Percentiles rank a stretch among this genome's conserved stretches.
These are phyloP conservation scores for Thelonectria blattea DNA, from an alignment of 2,329 filamentous ascomycete genomes.

Conservation along the genomic window DNA sequence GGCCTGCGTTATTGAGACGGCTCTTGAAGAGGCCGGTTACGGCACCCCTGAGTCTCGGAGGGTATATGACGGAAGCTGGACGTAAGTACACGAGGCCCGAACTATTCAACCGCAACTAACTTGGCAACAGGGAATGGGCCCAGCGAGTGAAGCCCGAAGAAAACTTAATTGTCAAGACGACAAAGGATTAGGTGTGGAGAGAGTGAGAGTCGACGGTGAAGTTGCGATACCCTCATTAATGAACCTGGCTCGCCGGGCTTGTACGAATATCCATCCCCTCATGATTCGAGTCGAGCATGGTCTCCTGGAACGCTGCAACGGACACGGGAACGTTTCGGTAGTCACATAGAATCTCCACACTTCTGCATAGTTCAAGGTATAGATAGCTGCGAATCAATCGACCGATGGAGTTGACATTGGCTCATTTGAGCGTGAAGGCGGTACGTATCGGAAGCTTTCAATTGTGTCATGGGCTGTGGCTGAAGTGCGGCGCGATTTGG, in stretches of 20 bases:
- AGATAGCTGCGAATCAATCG: conserved; percentile 32
- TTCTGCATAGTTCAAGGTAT: conserved; percentile 30
- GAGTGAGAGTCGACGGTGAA: conserved; percentile 29
- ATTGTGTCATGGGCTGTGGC: conserved; percentile 7
- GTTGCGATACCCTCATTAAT: conserved; percentile 42
- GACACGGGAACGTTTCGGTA: conserved; percentile 26
- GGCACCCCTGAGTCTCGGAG: conserved; percentile 70
- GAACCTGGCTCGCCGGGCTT: conserved; percentile 36
- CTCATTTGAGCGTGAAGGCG: not conserved
- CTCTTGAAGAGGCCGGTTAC: conserved; percentile 78
- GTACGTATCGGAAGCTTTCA: conserved; percentile 8
- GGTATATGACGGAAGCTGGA: conserved; percentile 98
- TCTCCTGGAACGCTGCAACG: conserved; percentile 24
- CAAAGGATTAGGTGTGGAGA: conserved; percentile 36
- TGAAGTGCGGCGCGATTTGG: not conserved
- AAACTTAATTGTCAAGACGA: conserved; percentile 64
- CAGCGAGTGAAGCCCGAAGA: conserved; percentile 68
- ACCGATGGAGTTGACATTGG: conserved; percentile 23
- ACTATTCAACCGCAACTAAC: conserved; percentile 37
- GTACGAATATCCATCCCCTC: conserved; percentile 39
- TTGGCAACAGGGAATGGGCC: conserved; percentile 64
- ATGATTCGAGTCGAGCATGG: conserved; percentile 32
- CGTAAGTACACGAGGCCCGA: conserved; percentile 64
- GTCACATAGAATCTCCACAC: conserved; percentile 31
- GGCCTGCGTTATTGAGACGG: conserved; percentile 88